Evolutionary conservation across 495 filamentous ascomycete genomes (phyloP).

Genomic region (Bryoglossum gracile): DNA sequence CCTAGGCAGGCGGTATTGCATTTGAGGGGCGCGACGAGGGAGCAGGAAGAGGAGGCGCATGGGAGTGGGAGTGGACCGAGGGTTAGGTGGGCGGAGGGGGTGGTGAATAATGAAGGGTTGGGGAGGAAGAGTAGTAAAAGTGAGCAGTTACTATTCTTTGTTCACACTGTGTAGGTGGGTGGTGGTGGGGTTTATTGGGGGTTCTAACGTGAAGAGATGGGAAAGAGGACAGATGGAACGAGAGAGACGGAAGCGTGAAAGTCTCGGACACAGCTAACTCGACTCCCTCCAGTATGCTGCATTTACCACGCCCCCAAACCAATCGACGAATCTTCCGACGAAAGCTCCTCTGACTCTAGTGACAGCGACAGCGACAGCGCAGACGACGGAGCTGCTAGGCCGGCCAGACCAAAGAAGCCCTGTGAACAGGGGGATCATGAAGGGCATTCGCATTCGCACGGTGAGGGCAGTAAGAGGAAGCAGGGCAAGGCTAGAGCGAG

Average conservation of each 20-base stretch:
- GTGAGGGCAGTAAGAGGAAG: conserved; percentile 28
- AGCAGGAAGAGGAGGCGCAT: conserved; percentile 19
- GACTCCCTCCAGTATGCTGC: conserved; percentile 87
- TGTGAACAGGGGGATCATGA: conserved; percentile 12
- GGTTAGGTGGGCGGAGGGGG: conserved; percentile 88
- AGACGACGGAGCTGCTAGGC: conserved; percentile 32
- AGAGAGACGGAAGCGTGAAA: too few relatives aligned
- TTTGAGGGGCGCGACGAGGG: conserved; percentile 20
- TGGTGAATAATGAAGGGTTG: conserved; percentile 93
- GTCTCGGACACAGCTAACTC: too few relatives aligned
- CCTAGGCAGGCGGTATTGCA: conserved; percentile 19
- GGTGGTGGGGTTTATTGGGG: conserved; percentile 9
- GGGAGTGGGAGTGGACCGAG: conserved; percentile 29
- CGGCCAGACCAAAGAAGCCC: conserved; percentile 15
- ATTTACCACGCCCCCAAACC: conserved; percentile 86
- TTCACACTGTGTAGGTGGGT: too few relatives aligned
- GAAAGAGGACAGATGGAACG: too few relatives aligned
- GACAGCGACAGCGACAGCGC: conserved; percentile 54
- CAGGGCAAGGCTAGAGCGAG: conserved; percentile 49
- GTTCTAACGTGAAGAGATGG: too few relatives aligned
- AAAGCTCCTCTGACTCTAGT: conserved; percentile 57
- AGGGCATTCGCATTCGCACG: conserved; percentile 26
- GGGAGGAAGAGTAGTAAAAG: conserved; percentile 93
- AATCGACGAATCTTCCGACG: conserved; percentile 79
- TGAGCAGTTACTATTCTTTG: conserved; percentile 32